Percentiles rank a stretch among this genome's conserved stretches.
Conservation (phyloP, 768 basidiomycete species). For the Trametes cingulata region DNA sequence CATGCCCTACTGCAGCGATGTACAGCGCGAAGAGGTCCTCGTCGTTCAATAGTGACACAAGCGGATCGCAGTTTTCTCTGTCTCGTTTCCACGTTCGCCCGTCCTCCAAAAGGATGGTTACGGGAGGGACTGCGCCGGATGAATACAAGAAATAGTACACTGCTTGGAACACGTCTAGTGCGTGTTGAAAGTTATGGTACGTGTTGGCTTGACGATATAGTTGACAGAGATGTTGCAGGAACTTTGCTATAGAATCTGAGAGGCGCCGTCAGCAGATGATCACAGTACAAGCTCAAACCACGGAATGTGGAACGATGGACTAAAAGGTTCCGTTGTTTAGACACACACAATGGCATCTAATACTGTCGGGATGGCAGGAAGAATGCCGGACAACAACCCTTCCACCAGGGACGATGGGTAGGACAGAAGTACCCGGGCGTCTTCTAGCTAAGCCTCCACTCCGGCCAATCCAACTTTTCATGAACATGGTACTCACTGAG, state of each 20-base stretch:
- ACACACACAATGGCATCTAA: no score
- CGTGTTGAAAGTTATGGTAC: constrained; percentile 98
- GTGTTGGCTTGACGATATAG: constrained; percentile 90
- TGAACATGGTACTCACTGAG: constrained; percentile 41
- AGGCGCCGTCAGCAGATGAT: background rate
- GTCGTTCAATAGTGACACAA: constrained; percentile 45
- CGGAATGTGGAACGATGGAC: no score
- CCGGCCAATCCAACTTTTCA: background rate
- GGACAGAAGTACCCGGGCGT: no score
- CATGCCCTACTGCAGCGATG: constrained; percentile 94
- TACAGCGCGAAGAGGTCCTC: constrained; percentile 83
- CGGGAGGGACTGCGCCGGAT: constrained; percentile 79
- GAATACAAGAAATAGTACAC: constrained; percentile 80
- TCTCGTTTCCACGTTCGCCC: constrained; percentile 39
- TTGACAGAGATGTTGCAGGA: constrained; percentile 86
- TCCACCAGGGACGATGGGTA: no score
- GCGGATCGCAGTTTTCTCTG: constrained; percentile 30
- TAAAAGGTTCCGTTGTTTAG: no score
- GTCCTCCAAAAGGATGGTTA: constrained; percentile 59
- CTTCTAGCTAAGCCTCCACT: no score
- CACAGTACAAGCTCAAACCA: no score
- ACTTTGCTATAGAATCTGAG: constrained; percentile 70
- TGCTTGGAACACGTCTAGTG: constrained; percentile 94
- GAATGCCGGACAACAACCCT: no score
- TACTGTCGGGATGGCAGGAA: no score